A percentile compares a stretch with the other conserved stretches of the same genome.
phyloP scores from a whole-genome alignment of 345 rosid genomes.

The Isatis tinctoria region DNA sequence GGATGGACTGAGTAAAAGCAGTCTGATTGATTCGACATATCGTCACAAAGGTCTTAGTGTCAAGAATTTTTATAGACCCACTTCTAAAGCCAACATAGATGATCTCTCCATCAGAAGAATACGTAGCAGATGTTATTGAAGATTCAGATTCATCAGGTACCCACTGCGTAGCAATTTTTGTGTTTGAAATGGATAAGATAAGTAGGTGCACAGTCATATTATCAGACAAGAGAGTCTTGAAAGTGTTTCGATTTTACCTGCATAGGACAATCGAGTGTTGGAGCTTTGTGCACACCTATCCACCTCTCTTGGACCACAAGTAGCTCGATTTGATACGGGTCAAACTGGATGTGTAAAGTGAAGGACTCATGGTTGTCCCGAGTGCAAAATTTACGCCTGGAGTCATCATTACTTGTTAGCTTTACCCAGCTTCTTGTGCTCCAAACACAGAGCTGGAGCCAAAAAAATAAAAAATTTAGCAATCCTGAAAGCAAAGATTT shows the following conservation, averaged over 20 bases:
- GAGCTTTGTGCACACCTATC: conserved; percentile 12
- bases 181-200: not conserved
- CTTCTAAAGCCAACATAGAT: conserved; percentile 29
- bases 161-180: conserved; percentile 15
- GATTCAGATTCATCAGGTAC: conserved; percentile 13
- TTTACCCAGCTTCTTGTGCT: conserved; percentile 18
- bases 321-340: conserved; percentile 30
- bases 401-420: conserved; percentile 2
- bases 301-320: conserved; percentile 14
- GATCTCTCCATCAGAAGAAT: conserved; percentile 27
- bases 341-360: conserved; percentile 23
- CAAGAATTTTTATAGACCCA: conserved; percentile 18
- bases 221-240: not conserved
- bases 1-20: conserved; percentile 7
- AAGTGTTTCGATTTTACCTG: conserved; percentile 28
- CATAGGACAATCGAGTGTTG: conserved; percentile 9
- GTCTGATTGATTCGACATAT: conserved; percentile 19
- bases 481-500: not conserved
- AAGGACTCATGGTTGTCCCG: conserved; percentile 3
- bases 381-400: not conserved
- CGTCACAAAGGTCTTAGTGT: not conserved
- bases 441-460: conserved; percentile 32
- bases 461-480: not conserved
- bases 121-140: conserved; percentile 22
- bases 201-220: not conserved